Evolutionary conservation across 177 flowering plant genomes (phyloP).

Genomic region (Vitis hybrid): DNA sequence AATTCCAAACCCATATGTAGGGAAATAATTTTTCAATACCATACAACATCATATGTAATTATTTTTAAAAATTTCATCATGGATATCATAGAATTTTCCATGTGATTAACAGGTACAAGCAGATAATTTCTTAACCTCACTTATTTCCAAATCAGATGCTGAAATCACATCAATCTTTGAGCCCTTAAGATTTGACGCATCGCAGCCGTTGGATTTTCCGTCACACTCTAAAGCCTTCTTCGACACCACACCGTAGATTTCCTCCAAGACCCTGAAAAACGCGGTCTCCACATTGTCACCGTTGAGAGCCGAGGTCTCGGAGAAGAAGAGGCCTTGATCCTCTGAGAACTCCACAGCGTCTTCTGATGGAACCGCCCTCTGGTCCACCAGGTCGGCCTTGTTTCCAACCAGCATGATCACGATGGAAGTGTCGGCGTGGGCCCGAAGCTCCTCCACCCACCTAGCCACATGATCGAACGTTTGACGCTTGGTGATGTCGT

Average conservation of each 20-base stretch:
- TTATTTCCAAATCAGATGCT: conserved; percentile 56
- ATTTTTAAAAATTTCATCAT: no score
- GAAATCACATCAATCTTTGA: conserved; percentile 48
- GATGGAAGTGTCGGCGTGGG: conserved; percentile 61
- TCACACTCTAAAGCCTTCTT: conserved; percentile 38
- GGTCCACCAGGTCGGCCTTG: conserved; percentile 62
- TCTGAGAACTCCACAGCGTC: conserved; percentile 67
- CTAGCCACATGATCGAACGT: conserved; percentile 65
- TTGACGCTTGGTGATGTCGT: conserved; percentile 66
- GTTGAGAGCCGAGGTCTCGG: conserved; percentile 64
- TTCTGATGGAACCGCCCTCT: conserved; percentile 50
- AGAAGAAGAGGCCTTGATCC: conserved; percentile 58
- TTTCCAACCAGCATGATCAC: conserved; percentile 68
- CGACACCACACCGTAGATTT: conserved; percentile 41
- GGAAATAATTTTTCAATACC: no score
- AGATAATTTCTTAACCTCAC: conserved; percentile 60
- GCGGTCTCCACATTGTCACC: conserved; percentile 68
- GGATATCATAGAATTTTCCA: background rate
- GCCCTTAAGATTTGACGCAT: conserved; percentile 34
- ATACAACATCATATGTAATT: no score
- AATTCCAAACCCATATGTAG: no score
- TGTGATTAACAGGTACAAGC: conserved; percentile 51
- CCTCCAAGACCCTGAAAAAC: conserved; percentile 50
- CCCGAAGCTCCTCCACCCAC: conserved; percentile 75
- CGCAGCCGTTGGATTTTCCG: conserved; percentile 17